A percentile compares a stretch with the other conserved stretches of the same genome.
Evolutionary conservation across 805 yeast species (phyloP).

Genomic region (Cyberlindnera misumaiensis): DNA sequence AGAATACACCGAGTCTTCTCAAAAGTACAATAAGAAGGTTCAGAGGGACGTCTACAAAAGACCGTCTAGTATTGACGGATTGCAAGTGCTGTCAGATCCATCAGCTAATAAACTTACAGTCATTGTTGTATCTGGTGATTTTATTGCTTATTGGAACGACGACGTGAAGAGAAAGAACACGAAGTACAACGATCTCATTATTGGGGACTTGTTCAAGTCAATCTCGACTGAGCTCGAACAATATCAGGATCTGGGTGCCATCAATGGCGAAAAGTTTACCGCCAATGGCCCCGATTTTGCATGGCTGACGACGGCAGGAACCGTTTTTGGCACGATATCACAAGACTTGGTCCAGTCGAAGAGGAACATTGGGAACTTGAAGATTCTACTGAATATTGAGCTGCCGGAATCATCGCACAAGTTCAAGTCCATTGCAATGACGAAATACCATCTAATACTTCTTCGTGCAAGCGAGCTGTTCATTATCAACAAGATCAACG

Average conservation of each 20-base stretch:
- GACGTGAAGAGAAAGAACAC: slow-evolving; percentile 13
- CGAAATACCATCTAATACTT: slow-evolving; percentile 48
- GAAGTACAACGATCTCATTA: slow-evolving; percentile 18
- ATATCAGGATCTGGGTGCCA: slow-evolving; percentile 29
- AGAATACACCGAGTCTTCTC: slow-evolving; percentile 31
- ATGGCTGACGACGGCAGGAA: slow-evolving; percentile 42
- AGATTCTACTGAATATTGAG: slow-evolving; percentile 33
- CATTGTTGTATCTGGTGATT: slow-evolving; percentile 25
- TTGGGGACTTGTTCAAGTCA: slow-evolving; percentile 15
- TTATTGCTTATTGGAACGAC: slow-evolving; percentile 24
- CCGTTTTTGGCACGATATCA: slow-evolving; percentile 34
- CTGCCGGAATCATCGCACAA: slow-evolving; percentile 28
- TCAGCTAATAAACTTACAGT: slow-evolving; percentile 8
- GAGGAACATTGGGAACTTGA: slow-evolving; percentile 27
- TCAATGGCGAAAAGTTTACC: slow-evolving; percentile 27
- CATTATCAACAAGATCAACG: slow-evolving; percentile 45
- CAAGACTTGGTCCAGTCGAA: slow-evolving; percentile 14
- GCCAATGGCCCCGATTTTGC: slow-evolving; percentile 29
- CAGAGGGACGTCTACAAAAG: slow-evolving; percentile 31
- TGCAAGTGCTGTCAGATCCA: slow-evolving; percentile 13
- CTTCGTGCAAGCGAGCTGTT: slow-evolving; percentile 37
- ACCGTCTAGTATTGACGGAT: slow-evolving; percentile 22
- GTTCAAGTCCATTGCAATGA: slow-evolving; percentile 37
- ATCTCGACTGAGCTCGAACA: slow-evolving; percentile 31
- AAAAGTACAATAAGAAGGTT: slow-evolving; percentile 37